A percentile compares a stretch with the other conserved stretches of the same genome.
phyloP scores from a whole-genome alignment of 1,139 yeast species.

The Saccharomyces uvarum region DNA sequence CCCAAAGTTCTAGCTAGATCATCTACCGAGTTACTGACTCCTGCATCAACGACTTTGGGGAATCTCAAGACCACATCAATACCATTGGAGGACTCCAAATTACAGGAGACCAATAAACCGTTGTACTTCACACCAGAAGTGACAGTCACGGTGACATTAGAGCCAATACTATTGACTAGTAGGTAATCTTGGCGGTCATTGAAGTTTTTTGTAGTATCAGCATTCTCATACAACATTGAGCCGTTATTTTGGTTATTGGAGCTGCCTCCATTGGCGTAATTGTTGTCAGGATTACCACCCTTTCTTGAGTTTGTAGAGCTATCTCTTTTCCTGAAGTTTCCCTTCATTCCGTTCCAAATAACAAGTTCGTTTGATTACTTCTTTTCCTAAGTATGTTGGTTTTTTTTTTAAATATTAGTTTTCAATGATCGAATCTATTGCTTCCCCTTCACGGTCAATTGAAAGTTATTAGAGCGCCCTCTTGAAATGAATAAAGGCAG shows the following conservation, averaged over 20 bases:
- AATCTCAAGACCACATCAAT: slow-evolving; percentile 48
- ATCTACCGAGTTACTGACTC: slow-evolving; percentile 33
- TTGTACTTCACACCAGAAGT: slow-evolving; percentile 52
- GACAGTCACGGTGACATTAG: slow-evolving; percentile 49
- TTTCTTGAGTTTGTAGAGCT: background rate
- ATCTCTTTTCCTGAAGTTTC: slow-evolving; percentile 11
- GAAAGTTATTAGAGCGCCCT: background rate
- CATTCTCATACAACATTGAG: slow-evolving; percentile 20
- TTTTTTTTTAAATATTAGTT: background rate
- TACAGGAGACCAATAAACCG: slow-evolving; percentile 50
- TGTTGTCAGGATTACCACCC: background rate
- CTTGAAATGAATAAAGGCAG: background rate
- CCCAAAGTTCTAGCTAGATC: slow-evolving; percentile 35
- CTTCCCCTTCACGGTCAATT: background rate
- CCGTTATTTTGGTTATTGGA: slow-evolving; percentile 1
- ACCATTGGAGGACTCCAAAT: slow-evolving; percentile 35
- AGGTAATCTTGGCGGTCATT: slow-evolving; percentile 45
- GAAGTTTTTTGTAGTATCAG: slow-evolving; percentile 29
- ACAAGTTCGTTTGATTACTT: background rate
- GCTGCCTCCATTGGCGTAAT: background rate
- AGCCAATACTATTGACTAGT: slow-evolving; percentile 51
- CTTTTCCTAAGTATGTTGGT: background rate
- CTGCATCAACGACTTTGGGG: slow-evolving; percentile 39
- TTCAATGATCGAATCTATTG: background rate
- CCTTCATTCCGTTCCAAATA: slow-evolving; percentile 12